These are phyloP conservation scores for Aechmea fasciata DNA, from an alignment of 176 grass and related monocot species.

Conservation along the genomic window DNA sequence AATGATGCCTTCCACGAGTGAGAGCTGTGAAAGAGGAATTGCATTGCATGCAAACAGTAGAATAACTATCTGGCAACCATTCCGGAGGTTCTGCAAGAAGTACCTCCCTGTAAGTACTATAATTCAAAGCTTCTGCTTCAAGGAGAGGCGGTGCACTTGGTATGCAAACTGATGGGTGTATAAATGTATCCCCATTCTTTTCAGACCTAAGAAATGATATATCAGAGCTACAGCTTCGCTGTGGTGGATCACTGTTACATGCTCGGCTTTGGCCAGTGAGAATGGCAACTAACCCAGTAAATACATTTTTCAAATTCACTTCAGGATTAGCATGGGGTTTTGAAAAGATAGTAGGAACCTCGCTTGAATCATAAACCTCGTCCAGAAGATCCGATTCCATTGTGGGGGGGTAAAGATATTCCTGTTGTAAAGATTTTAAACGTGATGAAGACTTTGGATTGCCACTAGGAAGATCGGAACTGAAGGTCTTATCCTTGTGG, in stretches of 20 bases:
- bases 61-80: constrained; percentile 73
- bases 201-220: constrained; percentile 63
- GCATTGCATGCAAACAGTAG: constrained; percentile 70
- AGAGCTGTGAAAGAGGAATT: constrained; percentile 52
- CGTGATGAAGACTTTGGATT: background rate
- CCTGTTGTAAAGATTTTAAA: background rate
- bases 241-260: constrained; percentile 16
- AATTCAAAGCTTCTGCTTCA: constrained; percentile 42
- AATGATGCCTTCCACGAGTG: constrained; percentile 76
- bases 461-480: background rate
- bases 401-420: background rate
- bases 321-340: constrained; percentile 11
- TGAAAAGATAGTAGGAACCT: background rate
- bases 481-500: background rate
- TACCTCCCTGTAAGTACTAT: constrained; percentile 40
- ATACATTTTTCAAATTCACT: constrained; percentile 53
- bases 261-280: constrained; percentile 28
- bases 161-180: constrained; percentile 67
- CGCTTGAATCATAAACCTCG: background rate
- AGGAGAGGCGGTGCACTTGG: constrained; percentile 66
- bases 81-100: constrained; percentile 70
- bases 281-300: constrained; percentile 47
- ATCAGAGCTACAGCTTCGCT: constrained; percentile 30
- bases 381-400: constrained; percentile 2
- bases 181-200: constrained; percentile 38